Evolutionary conservation across 1,139 yeast genomes (phyloP).

Genomic region (Suhomyces panamericanus): DNA sequence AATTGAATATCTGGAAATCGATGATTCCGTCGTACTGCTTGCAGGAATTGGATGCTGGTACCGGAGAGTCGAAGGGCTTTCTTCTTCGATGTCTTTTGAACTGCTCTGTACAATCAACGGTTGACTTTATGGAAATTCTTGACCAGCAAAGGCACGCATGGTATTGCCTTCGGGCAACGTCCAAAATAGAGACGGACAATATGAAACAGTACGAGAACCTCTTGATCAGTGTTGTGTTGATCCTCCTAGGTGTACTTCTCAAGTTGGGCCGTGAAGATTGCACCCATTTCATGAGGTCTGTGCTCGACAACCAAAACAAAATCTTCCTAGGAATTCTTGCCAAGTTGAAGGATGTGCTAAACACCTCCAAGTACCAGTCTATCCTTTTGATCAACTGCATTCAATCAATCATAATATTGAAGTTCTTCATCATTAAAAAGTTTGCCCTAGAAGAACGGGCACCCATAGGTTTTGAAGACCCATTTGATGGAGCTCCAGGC

Average conservation of each 20-base stretch:
- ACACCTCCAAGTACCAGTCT: constrained; percentile 18
- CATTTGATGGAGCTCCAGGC: neutral
- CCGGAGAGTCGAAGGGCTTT: constrained; percentile 21
- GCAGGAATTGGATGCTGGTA: constrained; percentile 13
- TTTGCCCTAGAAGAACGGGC: constrained; percentile 9
- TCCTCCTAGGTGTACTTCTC: constrained; percentile 26
- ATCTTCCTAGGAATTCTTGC: constrained; percentile 30
- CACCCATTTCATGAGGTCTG: constrained; percentile 13
- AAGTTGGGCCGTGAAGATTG: constrained; percentile 17
- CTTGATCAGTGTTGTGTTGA: constrained; percentile 33
- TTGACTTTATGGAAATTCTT: constrained; percentile 19
- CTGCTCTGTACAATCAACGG: constrained; percentile 24
- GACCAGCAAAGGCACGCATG: constrained; percentile 30
- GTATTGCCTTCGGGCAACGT: constrained; percentile 18
- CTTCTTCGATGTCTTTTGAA: constrained; percentile 34
- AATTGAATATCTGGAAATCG: constrained; percentile 40
- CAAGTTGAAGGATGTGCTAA: constrained; percentile 20
- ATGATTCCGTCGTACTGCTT: constrained; percentile 40
- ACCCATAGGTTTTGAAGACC: constrained; percentile 4
- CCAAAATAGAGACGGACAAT: neutral
- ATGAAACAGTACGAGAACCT: constrained; percentile 20
- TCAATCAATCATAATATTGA: constrained; percentile 35
- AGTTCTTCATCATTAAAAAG: constrained; percentile 28
- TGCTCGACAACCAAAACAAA: constrained; percentile 35
- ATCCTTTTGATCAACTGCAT: constrained; percentile 28